Percentiles rank a stretch among this genome's conserved stretches.
Conservation (phyloP, 768 basidiomycete species). For the button mushroom (Agaricus bisporus) region DNA sequence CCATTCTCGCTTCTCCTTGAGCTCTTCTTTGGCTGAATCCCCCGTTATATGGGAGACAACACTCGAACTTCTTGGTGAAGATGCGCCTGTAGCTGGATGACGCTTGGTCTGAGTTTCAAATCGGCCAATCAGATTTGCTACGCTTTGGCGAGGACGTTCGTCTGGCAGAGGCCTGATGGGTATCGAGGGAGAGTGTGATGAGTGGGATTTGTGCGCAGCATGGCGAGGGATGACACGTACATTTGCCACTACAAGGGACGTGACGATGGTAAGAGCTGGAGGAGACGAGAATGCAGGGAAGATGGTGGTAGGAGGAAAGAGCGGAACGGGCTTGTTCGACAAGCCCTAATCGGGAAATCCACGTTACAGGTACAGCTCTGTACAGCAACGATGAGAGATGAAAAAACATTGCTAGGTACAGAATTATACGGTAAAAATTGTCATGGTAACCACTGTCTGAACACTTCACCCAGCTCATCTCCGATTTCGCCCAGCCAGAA, state of each 20-base stretch:
- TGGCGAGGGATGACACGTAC: slow-evolving; percentile 21
- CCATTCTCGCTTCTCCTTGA: slow-evolving; percentile 73
- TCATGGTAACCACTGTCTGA: slow-evolving; percentile 32
- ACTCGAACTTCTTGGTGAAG: slow-evolving; percentile 56
- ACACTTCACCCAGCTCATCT: slow-evolving; percentile 18
- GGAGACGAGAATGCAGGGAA: not conserved
- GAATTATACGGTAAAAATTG: not conserved
- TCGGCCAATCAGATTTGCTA: slow-evolving; percentile 86
- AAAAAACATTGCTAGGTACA: too few species aligned
- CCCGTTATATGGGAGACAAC: slow-evolving; percentile 58
- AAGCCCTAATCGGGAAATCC: slow-evolving; percentile 4
- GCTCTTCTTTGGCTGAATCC: slow-evolving; percentile 61
- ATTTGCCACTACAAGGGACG: slow-evolving; percentile 21
- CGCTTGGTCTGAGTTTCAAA: slow-evolving; percentile 81
- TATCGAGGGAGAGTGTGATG: slow-evolving; percentile 12
- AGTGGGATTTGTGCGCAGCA: slow-evolving; percentile 15
- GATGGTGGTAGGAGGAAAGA: slow-evolving; percentile 2
- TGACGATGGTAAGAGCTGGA: slow-evolving; percentile 2
- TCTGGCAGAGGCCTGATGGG: slow-evolving; percentile 75
- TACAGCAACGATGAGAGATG: too few species aligned
- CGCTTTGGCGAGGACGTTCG: slow-evolving; percentile 80
- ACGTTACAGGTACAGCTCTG: slow-evolving; percentile 1
- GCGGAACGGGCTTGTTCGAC: not conserved
- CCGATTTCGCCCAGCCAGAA: slow-evolving; percentile 52
- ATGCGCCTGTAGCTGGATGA: slow-evolving; percentile 25